Evolutionary conservation across 148 eudicot genomes (phyloP).

Genomic region (Chenopodium album): DNA sequence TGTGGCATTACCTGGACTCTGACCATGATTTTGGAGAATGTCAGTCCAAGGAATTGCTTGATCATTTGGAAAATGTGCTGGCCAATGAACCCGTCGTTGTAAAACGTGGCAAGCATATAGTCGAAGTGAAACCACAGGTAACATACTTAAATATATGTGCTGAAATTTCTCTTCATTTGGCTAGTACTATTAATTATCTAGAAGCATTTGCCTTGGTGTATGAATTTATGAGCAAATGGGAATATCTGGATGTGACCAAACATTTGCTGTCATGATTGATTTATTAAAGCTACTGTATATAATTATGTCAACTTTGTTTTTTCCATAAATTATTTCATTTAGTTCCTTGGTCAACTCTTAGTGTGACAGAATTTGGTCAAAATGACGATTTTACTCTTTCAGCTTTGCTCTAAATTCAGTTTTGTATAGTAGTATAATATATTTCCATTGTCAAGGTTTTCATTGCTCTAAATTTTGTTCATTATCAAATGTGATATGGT

Average conservation of each 20-base stretch:
- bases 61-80: conserved; percentile 81
- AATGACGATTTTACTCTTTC: neutral
- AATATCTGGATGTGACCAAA: neutral
- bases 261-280: neutral
- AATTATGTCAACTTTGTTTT: neutral
- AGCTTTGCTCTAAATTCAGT: neutral
- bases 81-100: conserved; percentile 86
- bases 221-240: neutral
- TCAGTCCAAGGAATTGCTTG: conserved; percentile 81
- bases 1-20: conserved; percentile 85
- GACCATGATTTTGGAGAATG: conserved; percentile 73
- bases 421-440: neutral
- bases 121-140: conserved; percentile 95
- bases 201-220: neutral
- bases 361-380: neutral
- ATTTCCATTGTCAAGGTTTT: neutral
- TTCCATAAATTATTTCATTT: no score
- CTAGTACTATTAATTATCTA: neutral
- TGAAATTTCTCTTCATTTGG: neutral
- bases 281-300: neutral
- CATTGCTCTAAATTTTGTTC: neutral
- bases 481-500: neutral
- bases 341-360: neutral
- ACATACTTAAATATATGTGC: neutral
- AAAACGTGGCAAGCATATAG: conserved; percentile 70